Evolutionary conservation across 768 basidiomycete genomes (phyloP), one percentile per base, ranked within the genome.

Genomic region (Ramaria rubella): DNA sequence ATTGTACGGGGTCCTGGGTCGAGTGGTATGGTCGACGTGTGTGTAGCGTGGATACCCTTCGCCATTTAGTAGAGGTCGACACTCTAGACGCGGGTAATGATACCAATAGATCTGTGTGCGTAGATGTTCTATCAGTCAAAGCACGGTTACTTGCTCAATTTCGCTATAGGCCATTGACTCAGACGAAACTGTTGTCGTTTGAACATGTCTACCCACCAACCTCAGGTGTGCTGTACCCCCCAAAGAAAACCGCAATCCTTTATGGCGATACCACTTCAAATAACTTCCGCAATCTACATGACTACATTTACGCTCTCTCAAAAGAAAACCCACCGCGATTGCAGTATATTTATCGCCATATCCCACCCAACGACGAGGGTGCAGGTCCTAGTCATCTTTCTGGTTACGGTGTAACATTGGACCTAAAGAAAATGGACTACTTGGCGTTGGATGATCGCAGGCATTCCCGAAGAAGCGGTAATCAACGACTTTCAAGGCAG

Each of bases 391-490:
- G 70, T 57, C 76, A 79, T 64, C 73, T 99, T 7, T 83, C 87
- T 3, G 95, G 95, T 4, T 99, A 92, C 63, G 96, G 96, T 3
- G 94, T 94, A 6, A 78, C 87, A 21, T 73, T 99, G 52, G 92
- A 95, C 62, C 70, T 99, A 63, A 99, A 99, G 76, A 96, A 94
- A 73, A 96, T 83, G 78, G 96, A 99, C 64, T 99, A 98, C 67
- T 79, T 97, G 12, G 93, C 87, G 4, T 73, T 97, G 7, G 96
- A 99, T 65, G 96, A 99, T 68, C 75, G 96, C 34, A 44, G 17
- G 31, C 55, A 49, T 26, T 56, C 44, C 2, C 55, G 30, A 45
- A 34, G 43, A 15, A 24, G n/a, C 23, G 36, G 58, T 54, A 53
- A 45, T 9, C 34, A 30, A 19, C 34, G 58, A 19, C 31, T 36